Evolutionary conservation across 1,284 basidiomycete genomes (phyloP).

Genomic region (Vanrija sp.): DNA sequence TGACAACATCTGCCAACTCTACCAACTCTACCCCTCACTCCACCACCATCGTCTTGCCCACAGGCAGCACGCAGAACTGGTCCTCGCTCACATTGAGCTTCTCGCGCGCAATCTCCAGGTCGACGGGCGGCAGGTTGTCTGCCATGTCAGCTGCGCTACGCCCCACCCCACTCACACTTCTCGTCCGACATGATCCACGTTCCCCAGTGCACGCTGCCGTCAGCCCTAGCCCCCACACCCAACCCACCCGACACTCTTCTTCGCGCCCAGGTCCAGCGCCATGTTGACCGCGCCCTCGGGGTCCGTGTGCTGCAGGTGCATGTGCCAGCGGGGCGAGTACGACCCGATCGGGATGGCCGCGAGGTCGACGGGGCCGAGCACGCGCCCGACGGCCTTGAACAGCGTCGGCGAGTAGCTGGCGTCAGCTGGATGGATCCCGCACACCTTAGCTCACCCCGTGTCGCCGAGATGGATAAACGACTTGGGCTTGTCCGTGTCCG

Average conservation of each 20-base stretch:
- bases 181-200: slow-evolving; percentile 53
- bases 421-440: slow-evolving; percentile 48
- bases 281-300: slow-evolving; percentile 50
- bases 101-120: slow-evolving; percentile 35
- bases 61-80: slow-evolving; percentile 33
- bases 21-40: slow-evolving; percentile 17
- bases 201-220: slow-evolving; percentile 49
- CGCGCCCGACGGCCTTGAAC: slow-evolving; percentile 49
- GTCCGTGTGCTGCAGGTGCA: slow-evolving; percentile 49
- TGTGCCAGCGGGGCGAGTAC: slow-evolving; percentile 49
- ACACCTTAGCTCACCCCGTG: slow-evolving; percentile 41
- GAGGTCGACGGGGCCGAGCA: slow-evolving; percentile 49
- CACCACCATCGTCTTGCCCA: slow-evolving; percentile 39
- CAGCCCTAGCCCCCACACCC: slow-evolving; percentile 1
- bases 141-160: background rate
- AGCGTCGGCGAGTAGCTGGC: slow-evolving; percentile 50
- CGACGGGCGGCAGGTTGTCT: slow-evolving; percentile 43
- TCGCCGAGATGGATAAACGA: slow-evolving; percentile 51
- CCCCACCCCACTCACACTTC: slow-evolving; percentile 30
- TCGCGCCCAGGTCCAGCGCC: slow-evolving; percentile 40
- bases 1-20: slow-evolving; percentile 6
- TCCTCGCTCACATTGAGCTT: slow-evolving; percentile 33
- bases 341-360: slow-evolving; percentile 52
- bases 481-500: slow-evolving; percentile 20
- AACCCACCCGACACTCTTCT: slow-evolving; percentile 30